Conservation (phyloP, 116 monocot species). For the Cymodocea nodosa region DNA sequence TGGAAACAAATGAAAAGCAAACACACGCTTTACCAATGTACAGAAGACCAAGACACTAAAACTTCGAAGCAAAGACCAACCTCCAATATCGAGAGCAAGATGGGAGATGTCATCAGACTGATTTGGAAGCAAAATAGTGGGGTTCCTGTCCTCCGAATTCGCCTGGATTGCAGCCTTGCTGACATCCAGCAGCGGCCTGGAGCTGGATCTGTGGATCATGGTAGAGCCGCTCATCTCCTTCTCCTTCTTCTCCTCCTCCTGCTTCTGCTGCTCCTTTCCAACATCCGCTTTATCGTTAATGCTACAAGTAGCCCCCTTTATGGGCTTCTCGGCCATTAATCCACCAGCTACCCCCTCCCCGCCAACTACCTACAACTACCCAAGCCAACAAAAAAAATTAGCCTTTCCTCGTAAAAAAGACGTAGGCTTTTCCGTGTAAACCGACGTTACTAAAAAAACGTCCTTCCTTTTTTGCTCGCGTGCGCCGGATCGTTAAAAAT, state of each 20-base stretch:
- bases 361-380: slow-evolving; percentile 3
- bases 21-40: no score
- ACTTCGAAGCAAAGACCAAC: slow-evolving; percentile 11
- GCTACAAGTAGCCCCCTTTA: neutral
- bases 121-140: slow-evolving; percentile 81
- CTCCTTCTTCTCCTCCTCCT: slow-evolving; percentile 12
- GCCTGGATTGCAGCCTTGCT: slow-evolving; percentile 78
- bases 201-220: slow-evolving; percentile 56
- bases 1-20: no score
- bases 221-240: slow-evolving; percentile 19
- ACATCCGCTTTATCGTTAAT: slow-evolving; percentile 12
- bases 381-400: neutral
- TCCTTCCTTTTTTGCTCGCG: no score
- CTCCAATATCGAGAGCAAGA: slow-evolving; percentile 92
- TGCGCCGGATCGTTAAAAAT: no score
- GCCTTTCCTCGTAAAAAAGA: neutral
- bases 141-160: slow-evolving; percentile 85
- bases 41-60: no score
- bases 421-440: no score
- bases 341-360: slow-evolving; percentile 7
- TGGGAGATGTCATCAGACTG: slow-evolving; percentile 97
- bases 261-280: slow-evolving; percentile 3
- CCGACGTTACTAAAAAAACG: no score
- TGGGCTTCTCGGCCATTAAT: slow-evolving; percentile 41
- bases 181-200: slow-evolving; percentile 80